phyloP scores from a whole-genome alignment of 2,329 filamentous ascomycete genomes.

The Colletotrichum trifolii region DNA sequence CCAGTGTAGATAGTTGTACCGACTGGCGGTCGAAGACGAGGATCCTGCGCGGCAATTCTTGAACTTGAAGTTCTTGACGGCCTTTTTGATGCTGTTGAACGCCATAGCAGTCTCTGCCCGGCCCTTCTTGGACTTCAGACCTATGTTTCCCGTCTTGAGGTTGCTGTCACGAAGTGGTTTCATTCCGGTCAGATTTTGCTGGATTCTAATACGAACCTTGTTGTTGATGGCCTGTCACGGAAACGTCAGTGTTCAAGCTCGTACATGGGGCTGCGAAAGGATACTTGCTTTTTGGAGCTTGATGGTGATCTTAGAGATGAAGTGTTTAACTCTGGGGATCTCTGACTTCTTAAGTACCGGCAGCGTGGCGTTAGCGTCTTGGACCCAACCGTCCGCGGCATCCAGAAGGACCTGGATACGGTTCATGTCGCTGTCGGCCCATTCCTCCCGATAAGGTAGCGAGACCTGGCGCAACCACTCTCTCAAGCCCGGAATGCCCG shows the following conservation, averaged over 20 bases:
- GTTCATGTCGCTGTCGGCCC: conserved; percentile 22
- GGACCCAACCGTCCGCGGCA: conserved; percentile 24
- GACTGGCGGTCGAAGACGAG: neutral
- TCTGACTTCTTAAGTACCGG: neutral
- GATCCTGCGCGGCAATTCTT: neutral
- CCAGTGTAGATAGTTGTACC: conserved; percentile 12
- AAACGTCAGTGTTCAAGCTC: neutral
- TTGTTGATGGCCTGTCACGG: neutral
- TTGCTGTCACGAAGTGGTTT: conserved; percentile 13
- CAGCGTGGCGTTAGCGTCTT: neutral
- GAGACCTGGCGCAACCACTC: conserved; percentile 28
- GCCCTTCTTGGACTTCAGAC: neutral
- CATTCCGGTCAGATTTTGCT: neutral
- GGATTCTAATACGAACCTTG: neutral
- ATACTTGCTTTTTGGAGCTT: neutral
- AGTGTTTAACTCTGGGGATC: neutral
- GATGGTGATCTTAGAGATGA: neutral
- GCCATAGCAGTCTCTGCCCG: neutral
- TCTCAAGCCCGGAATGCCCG: conserved; percentile 29
- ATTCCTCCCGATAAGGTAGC: conserved; percentile 26
- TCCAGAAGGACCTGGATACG: conserved; percentile 31
- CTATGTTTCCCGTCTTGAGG: neutral
- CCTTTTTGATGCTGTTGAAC: neutral
- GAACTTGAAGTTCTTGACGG: neutral
- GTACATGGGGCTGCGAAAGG: neutral